Evolutionary conservation across 129 eudicot genomes (phyloP).

Genomic region (Pseudognaphalium luteoalbum): DNA sequence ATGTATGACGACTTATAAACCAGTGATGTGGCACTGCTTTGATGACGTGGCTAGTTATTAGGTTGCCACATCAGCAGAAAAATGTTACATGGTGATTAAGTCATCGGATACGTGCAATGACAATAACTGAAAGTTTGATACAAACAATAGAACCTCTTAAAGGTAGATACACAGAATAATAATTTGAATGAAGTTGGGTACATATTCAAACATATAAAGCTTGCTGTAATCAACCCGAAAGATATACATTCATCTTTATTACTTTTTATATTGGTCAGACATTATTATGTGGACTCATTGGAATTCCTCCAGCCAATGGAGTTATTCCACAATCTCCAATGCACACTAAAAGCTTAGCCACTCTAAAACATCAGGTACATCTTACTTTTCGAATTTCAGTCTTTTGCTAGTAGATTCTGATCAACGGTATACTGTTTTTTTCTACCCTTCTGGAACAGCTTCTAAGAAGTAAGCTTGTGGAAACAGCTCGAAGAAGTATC

Average conservation of each 20-base stretch:
- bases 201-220: neutral
- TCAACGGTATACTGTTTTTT: neutral
- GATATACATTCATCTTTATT: slow-evolving; percentile 11
- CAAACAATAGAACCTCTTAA: neutral
- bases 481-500: slow-evolving; percentile 80
- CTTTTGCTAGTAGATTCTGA: neutral
- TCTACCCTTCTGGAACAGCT: slow-evolving; percentile 53
- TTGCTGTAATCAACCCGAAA: neutral
- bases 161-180: neutral
- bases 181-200: neutral
- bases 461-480: slow-evolving; percentile 80
- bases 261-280: slow-evolving; percentile 45
- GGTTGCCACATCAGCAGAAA: neutral
- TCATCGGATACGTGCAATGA: neutral
- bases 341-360: slow-evolving; percentile 97
- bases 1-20: no score
- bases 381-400: neutral
- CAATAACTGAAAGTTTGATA: neutral
- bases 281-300: slow-evolving; percentile 81
- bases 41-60: neutral
- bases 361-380: slow-evolving; percentile 89
- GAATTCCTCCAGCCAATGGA: slow-evolving; percentile 98
- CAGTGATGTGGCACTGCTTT: neutral
- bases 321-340: slow-evolving; percentile 98
- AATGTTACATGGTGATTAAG: neutral